These are phyloP conservation scores for Saxophila tyrrhenica DNA, from an alignment of 495 filamentous ascomycete species.

Conservation along the genomic window DNA sequence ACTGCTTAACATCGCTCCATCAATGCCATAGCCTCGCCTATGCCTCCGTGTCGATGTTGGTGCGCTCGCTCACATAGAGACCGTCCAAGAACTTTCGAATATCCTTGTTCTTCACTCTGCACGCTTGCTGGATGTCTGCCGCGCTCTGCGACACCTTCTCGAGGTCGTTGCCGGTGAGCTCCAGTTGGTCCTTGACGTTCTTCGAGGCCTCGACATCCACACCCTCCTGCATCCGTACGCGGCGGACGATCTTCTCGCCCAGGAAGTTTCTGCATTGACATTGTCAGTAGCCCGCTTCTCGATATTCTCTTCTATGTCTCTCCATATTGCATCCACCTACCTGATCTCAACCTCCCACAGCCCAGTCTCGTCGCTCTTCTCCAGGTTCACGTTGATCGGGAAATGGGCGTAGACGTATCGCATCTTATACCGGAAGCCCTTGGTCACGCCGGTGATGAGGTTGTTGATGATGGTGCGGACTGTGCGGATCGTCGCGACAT, in stretches of 20 bases:
- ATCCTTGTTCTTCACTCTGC: constrained; percentile 99
- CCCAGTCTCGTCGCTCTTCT: constrained; percentile 88
- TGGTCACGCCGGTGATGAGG: constrained; percentile 93
- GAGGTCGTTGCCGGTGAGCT: constrained; percentile 83
- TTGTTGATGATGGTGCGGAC: constrained; percentile 97
- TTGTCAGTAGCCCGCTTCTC: neutral
- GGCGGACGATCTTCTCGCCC: constrained; percentile 97
- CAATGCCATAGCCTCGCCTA: neutral
- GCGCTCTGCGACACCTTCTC: constrained; percentile 95
- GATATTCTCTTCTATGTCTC: neutral
- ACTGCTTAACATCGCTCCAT: too few relatives aligned
- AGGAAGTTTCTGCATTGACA: constrained; percentile 72
- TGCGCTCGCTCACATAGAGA: constrained; percentile 96
- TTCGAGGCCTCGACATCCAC: constrained; percentile 81
- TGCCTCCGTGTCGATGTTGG: constrained; percentile 71
- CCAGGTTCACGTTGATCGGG: constrained; percentile 99
- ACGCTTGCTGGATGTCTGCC: constrained; percentile 98
- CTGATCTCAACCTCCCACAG: constrained; percentile 89
- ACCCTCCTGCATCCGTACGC: constrained; percentile 74
- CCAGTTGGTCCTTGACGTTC: constrained; percentile 93
- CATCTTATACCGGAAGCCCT: constrained; percentile 99
- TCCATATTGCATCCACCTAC: constrained; percentile 41
- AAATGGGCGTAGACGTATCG: constrained; percentile 99
- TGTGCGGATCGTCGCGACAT: constrained; percentile 92
- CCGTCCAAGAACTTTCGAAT: constrained; percentile 99